Evolutionary conservation across 257 asterid species (phyloP).

Genomic region (Oldenlandia corymbosa): DNA sequence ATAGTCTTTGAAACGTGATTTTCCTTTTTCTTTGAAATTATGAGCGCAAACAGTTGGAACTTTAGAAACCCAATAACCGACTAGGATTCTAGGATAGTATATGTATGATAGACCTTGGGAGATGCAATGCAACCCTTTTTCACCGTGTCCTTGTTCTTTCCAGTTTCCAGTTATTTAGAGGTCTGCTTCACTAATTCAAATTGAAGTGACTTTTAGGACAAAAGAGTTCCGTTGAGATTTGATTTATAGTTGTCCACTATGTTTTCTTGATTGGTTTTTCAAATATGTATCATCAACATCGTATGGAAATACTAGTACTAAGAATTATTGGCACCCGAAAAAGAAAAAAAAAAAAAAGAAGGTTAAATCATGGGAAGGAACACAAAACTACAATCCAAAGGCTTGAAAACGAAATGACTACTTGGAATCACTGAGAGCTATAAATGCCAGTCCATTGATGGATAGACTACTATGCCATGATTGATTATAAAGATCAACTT

Average conservation of each 20-base stretch:
- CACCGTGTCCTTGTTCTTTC: background rate
- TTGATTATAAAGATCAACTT: no score
- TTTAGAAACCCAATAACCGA: no score
- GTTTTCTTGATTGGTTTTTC: background rate
- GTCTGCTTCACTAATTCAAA: background rate
- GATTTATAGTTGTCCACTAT: conserved; percentile 5
- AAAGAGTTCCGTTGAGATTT: background rate
- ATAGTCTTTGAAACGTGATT: no score
- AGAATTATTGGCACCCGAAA: background rate
- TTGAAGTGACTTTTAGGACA: background rate
- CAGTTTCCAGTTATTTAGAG: background rate
- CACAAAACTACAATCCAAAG: background rate
- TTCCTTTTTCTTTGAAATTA: no score
- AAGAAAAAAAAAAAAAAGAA: no score
- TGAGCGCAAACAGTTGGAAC: no score
- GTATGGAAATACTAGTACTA: background rate
- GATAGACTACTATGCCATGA: background rate
- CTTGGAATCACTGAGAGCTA: background rate
- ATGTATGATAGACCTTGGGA: background rate
- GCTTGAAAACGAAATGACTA: background rate
- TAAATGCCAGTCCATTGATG: background rate
- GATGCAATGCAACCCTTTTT: background rate
- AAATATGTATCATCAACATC: conserved; percentile 6
- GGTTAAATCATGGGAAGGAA: background rate
- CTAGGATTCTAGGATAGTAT: no score